Evolutionary conservation across 2,329 filamentous ascomycete genomes (phyloP), one percentile per base, ranked within the genome.

Genomic region (Tympanopsis confertula): DNA sequence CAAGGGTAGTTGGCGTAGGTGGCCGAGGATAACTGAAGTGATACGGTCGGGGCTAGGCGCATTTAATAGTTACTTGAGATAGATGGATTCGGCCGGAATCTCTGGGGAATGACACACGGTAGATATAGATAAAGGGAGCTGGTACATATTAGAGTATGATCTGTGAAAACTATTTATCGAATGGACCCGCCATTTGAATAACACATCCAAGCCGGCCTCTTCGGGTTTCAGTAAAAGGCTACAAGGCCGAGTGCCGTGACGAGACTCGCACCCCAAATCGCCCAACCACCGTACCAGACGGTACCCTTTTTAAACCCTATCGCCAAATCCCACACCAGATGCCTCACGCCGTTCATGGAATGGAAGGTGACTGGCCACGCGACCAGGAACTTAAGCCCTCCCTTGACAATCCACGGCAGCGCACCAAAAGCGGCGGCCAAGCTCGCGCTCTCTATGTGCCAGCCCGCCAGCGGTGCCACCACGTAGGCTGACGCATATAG

Each of bases 401-500:
- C 71, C 63, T 81, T 78, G 54, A 66, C 63, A 39, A 70, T 64
- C 7, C 77, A 58, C 15, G 82, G 73, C 19, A 82, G 57, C 4
- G 63, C 63, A 18, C 69, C 75, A 24, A 76, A 74, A 35, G 76
- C 62, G 19, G 75, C 71, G 19, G 74, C 78, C 5, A 84, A 52
- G 35, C 74, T 66, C 37, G 67, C 63, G 41, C 62, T 68, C 66
- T 77, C 73, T 42, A 77, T 54, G 62, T 78, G 73, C 61, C 66
- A 68, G 47, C 73, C 88, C 39, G 86, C 60, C 32, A 82, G 62
- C 4, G 88, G 88, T 0, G 86, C 79, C 46, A 74, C 74, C 43
- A 94, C 80, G 70, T 95, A 95, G 39, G 81, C 75, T 47, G 78
- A 61, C 45, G 82, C 78, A 68, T 86, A 94, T 56, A 76, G 60